Evolutionary conservation across 768 basidiomycete genomes (phyloP), one percentile per base, ranked within the genome.

Genomic region (Lactarius pseudohatsudake): DNA sequence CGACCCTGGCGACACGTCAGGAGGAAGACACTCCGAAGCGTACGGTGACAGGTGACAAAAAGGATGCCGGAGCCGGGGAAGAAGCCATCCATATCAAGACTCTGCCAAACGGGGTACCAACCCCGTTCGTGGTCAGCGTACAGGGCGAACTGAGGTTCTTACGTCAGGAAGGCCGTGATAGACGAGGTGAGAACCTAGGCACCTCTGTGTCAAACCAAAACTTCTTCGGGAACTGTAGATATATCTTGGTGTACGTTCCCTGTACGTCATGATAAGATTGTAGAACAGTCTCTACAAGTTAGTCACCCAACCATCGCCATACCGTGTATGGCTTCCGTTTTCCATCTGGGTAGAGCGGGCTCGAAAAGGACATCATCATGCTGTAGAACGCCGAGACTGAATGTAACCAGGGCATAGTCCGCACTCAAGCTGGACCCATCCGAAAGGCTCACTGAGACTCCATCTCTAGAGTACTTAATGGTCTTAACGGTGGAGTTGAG

Each of bases 361-460:
- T 80, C 72, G 69, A 88, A 90, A 3, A 60, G 64, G 5, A 90
- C 83, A 65, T 88, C 87, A 36, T 81, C 76, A 64, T 87, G 79
- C 75, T 90, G 89, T 62, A 90, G 76, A 8, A 90, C 89, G 0
- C 89, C 89, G 1, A 88, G 73, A 67, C 87, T 89, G 75, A 90
- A 90, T 0, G 89, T 90, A 68, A 83, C 84, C 34, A 90, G 72
- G 3, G 83, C 86, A 72, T 87, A 85, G 60, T 88, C 82, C 16
- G 81, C 86, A 16, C 74, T 76, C 28, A 89, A 71, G 2, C 50
- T 75, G 38, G 75, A 67, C 1, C 84, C 85, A 64, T 80, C 75
- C 1, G 74, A 68, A 34, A 87, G 76, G 18, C 77, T 77, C 38
- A 90, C 81, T 1, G 73, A 76, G 18, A 86, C 85, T 3, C 81